Conservation (phyloP, 2,329 filamentous ascomycete genomes). For the Paecilomyces fulvus region DNA sequence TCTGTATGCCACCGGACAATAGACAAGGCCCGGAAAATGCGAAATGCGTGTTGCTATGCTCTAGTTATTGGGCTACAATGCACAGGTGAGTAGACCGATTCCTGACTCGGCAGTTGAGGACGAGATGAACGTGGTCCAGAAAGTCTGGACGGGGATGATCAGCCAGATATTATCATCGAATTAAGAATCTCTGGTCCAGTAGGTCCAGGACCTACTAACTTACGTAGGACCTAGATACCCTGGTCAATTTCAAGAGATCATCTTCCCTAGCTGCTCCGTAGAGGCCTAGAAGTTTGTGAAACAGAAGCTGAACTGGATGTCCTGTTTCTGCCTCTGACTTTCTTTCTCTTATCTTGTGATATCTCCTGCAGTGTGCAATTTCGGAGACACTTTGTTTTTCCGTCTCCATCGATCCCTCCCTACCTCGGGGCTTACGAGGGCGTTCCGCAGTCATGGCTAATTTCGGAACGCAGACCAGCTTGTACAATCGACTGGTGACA, state of each 20-base stretch:
- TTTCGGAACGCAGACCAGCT: constrained; percentile 28
- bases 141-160: neutral
- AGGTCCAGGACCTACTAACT: neutral
- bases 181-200: neutral
- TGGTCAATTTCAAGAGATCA: neutral
- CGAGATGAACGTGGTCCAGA: neutral
- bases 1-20: neutral
- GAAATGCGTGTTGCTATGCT: neutral
- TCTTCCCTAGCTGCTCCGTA: neutral
- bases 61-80: neutral
- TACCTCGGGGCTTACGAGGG: neutral
- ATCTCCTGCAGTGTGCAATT: neutral
- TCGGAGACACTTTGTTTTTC: constrained; percentile 2
- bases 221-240: neutral
- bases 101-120: neutral
- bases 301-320: neutral
- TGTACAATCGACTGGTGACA: constrained; percentile 31
- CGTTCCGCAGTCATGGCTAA: constrained; percentile 14
- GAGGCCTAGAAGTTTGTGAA: neutral
- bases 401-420: neutral
- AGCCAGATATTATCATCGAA: neutral
- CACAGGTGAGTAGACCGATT: neutral
- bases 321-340: constrained; percentile 1
- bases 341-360: constrained; percentile 1
- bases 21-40: neutral